Conservation (phyloP, 176 grass and related monocot genomes). For the Bolboschoenus planiculmis region DNA sequence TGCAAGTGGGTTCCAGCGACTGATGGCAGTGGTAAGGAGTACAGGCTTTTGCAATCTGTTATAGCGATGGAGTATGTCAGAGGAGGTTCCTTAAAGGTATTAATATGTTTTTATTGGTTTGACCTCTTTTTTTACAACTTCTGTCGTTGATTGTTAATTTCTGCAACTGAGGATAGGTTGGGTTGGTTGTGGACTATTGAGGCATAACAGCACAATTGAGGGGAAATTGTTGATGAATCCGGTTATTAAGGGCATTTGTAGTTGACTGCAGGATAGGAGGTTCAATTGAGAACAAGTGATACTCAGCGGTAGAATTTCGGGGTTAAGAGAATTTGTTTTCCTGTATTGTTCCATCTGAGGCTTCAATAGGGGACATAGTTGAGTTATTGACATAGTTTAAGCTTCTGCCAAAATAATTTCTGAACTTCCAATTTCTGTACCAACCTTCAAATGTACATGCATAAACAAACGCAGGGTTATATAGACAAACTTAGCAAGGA, state of each 20-base stretch:
- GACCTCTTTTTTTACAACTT: neutral
- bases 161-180: neutral
- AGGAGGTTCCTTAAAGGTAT: constrained; percentile 87
- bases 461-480: constrained; percentile 48
- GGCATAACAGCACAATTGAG: constrained; percentile 11
- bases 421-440: neutral
- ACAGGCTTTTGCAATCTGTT: constrained; percentile 77
- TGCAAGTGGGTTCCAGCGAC: constrained; percentile 68
- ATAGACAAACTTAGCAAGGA: constrained; percentile 56
- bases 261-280: neutral
- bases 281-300: neutral
- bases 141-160: constrained; percentile 3
- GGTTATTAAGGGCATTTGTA: neutral
- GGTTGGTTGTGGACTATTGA: neutral
- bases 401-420: neutral
- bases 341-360: neutral
- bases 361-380: neutral
- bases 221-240: neutral
- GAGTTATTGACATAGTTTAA: neutral
- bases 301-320: neutral
- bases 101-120: constrained; percentile 7
- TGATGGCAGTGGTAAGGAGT: constrained; percentile 51
- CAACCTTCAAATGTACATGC: neutral
- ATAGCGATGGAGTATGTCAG: constrained; percentile 92
- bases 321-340: neutral